Percentiles rank a stretch among this genome's conserved stretches.
These are phyloP conservation scores for Lactarius sanguifluus DNA, from an alignment of 768 basidiomycete species.

Conservation along the genomic window DNA sequence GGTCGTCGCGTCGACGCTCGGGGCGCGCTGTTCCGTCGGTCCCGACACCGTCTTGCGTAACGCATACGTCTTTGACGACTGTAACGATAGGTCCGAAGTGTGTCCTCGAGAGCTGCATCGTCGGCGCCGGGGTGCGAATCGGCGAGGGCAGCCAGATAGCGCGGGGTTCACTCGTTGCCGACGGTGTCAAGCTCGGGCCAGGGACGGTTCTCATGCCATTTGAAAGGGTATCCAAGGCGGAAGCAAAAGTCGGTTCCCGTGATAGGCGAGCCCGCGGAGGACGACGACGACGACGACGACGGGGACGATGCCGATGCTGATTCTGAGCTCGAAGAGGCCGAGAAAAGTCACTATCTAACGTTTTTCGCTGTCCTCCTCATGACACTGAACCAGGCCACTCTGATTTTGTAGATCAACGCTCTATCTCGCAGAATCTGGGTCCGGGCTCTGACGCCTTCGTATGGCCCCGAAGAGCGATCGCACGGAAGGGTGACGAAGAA, in stretches of 20 bases:
- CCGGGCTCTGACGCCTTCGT: constrained; percentile 71
- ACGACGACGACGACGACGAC: constrained; percentile 41
- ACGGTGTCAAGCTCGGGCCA: constrained; percentile 79
- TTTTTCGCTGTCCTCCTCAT: neutral
- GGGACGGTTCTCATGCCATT: constrained; percentile 65
- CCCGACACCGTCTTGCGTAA: constrained; percentile 63
- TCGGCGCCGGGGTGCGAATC: constrained; percentile 76
- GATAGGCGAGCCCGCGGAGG: constrained; percentile 33
- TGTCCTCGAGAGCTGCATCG: constrained; percentile 72
- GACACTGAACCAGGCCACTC: neutral
- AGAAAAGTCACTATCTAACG: constrained; percentile 47
- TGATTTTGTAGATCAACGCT: constrained; percentile 47
- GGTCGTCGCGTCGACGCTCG: constrained; percentile 75
- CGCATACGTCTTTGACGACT: constrained; percentile 83
- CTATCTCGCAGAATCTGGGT: constrained; percentile 55
- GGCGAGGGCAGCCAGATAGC: constrained; percentile 65
- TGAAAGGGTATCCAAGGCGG: constrained; percentile 66
- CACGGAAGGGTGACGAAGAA: constrained; percentile 53
- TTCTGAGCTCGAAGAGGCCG: constrained; percentile 67
- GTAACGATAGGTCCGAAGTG: constrained; percentile 69
- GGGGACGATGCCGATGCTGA: constrained; percentile 32
- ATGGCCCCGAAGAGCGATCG: constrained; percentile 62
- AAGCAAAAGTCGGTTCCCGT: constrained; percentile 34
- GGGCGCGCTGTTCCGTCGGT: constrained; percentile 72
- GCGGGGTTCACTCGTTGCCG: constrained; percentile 77